Conservation (phyloP, 306 rosid genomes). For the Cicer bijugum region DNA sequence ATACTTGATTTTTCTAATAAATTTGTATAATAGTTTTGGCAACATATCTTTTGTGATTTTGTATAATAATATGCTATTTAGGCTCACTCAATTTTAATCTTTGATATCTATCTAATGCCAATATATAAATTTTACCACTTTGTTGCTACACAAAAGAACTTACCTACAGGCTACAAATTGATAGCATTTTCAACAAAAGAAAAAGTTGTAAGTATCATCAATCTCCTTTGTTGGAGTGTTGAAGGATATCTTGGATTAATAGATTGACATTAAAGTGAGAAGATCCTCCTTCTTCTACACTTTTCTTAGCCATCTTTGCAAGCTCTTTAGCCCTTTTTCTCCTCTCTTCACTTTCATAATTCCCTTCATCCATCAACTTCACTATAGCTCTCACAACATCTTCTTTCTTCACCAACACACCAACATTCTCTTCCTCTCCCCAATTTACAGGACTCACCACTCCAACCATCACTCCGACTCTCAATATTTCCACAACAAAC, state of each 20-base stretch:
- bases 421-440: constrained; percentile 55
- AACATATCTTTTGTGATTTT: too few species aligned
- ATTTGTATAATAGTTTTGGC: too few species aligned
- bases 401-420: constrained; percentile 54
- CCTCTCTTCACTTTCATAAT: constrained; percentile 48
- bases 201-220: neutral
- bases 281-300: constrained; percentile 67
- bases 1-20: too few species aligned
- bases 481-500: constrained; percentile 47
- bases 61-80: too few species aligned
- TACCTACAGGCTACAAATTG: too few species aligned
- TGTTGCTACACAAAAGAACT: too few species aligned
- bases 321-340: constrained; percentile 48
- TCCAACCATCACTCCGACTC: constrained; percentile 52
- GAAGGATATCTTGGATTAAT: constrained; percentile 57
- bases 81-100: too few species aligned
- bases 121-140: too few species aligned
- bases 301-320: constrained; percentile 50
- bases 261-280: constrained; percentile 49
- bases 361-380: constrained; percentile 49
- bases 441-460: constrained; percentile 46
- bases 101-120: too few species aligned
- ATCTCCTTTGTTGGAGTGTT: constrained; percentile 33
- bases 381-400: constrained; percentile 48
- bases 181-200: neutral